phyloP scores from a whole-genome alignment of 768 basidiomycete species.

The Naganishia vaughanmartiniae region DNA sequence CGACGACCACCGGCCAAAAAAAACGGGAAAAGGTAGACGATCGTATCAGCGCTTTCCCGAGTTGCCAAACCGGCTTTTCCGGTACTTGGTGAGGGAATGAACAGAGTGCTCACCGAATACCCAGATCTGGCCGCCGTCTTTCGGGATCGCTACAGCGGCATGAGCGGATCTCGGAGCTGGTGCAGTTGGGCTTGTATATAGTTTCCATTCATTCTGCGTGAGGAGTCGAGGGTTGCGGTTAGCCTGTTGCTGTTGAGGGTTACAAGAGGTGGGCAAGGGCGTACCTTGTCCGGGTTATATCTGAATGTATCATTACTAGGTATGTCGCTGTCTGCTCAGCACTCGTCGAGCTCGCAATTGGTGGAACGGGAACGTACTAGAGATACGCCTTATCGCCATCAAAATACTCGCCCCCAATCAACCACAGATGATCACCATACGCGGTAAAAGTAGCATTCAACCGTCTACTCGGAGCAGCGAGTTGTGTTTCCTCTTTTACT shows the following conservation, averaged over 20 bases:
- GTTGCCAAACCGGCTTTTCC: too few species aligned
- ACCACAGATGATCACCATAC: constrained; percentile 77
- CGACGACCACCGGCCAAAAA: too few species aligned
- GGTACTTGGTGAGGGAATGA: too few species aligned
- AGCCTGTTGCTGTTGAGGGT: not conserved
- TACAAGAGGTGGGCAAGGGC: constrained; percentile 48
- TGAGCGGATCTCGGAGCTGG: constrained; percentile 87
- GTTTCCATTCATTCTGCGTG: constrained; percentile 74
- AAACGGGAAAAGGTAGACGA: too few species aligned
- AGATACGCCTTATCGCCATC: constrained; percentile 75
- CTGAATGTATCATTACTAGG: constrained; percentile 82
- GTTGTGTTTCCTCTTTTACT: constrained; percentile 79
- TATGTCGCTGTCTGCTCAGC: not conserved
- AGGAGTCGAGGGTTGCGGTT: not conserved
- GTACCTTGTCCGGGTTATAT: constrained; percentile 71
- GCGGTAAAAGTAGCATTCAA: constrained; percentile 79
- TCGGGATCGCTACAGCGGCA: constrained; percentile 69
- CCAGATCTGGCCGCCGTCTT: constrained; percentile 80
- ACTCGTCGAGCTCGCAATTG: not conserved
- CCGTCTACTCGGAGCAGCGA: constrained; percentile 75
- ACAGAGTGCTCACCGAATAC: constrained; percentile 62
- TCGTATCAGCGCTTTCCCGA: too few species aligned
- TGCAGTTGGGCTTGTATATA: constrained; percentile 75
- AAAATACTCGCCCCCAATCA: constrained; percentile 64
- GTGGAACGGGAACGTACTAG: constrained; percentile 1